Base-by-base conservation (phyloP, 345 rosid genomes). In the Tarenaya hassleriana region DNA sequence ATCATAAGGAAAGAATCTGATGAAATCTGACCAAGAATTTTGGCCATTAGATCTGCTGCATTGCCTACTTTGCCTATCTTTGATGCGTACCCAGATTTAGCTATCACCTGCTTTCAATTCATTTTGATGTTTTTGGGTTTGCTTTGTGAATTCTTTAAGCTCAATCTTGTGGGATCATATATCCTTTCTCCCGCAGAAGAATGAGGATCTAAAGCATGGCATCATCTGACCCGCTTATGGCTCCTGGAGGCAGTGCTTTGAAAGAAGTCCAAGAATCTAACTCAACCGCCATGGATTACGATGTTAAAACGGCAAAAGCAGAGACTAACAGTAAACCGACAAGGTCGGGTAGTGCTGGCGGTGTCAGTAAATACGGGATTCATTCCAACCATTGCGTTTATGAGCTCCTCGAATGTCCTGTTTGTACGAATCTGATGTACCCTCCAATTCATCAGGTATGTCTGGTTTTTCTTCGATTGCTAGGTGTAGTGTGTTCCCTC, bases 371-470 rank as follows among this genome's bases (percentile, higher is more conserved):
- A 66, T 61, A 53, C 7, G 78, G 89, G 46, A 50, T 76, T 38
- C 58, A 79, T 19, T 73, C 88, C n/a, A 72, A 66, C 56, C 74
- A 82, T 42, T 80, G 78, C 45, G 85, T 88, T 50, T 84, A 83
- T 0, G 84, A 85, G 73, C 82, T 89, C 41, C 92, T 89, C 4
- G 97, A 89, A 57, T 89, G 97, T 68, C 80, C 92, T 0, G 78
- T 89, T 19, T 89, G 97, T 70, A 65, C 77, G 56, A 79, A 70
- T 53, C 35, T 82, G 45, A 89, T 89, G 89, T 85, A 77, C 68
- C 95, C 95, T 70, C 97, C 95, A 12, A 85, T 89, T 64, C 83
- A 83, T 69, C 97, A 86, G 95, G 95, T 83, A 66, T 64, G 38
- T 41, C 52, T 24, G 54, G 21, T 31, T 17, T 8, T 39, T 9